These are phyloP conservation scores for Solanum sejunctum DNA, from an alignment of 257 asterid species.

Conservation along the genomic window DNA sequence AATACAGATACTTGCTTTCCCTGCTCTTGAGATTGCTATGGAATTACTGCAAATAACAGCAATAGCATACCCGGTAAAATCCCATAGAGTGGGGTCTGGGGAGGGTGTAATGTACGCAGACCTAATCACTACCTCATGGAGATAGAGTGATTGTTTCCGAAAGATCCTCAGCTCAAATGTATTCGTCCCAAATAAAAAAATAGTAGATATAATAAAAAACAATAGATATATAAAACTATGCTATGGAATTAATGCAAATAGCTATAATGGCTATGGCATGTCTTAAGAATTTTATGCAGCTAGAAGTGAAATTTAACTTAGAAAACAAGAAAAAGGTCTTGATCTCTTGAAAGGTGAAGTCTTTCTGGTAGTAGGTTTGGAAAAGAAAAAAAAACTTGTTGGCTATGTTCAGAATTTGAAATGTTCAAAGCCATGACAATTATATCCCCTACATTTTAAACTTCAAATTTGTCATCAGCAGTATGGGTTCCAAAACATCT, in stretches of 20 bases:
- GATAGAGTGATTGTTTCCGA: too few species aligned
- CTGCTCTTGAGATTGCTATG: neutral
- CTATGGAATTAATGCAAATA: neutral
- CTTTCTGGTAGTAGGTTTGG: neutral
- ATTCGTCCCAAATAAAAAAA: too few species aligned
- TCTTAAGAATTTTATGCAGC: neutral
- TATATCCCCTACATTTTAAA: neutral
- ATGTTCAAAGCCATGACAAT: neutral
- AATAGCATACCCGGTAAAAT: too few species aligned
- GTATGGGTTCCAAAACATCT: constrained; percentile 74
- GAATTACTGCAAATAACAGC: neutral
- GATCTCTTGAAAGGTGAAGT: neutral
- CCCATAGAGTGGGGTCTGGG: too few species aligned
- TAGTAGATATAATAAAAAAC: too few species aligned
- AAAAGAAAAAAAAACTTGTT: neutral
- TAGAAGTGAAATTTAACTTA: neutral
- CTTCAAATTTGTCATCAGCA: constrained; percentile 16
- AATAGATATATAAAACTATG: neutral
- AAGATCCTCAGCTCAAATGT: too few species aligned
- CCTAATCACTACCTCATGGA: too few species aligned
- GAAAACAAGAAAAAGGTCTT: neutral
- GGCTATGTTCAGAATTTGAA: neutral
- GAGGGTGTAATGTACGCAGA: too few species aligned
- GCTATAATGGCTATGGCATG: neutral
- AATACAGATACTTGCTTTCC: neutral